Evolutionary conservation across 441 rosid species (phyloP).

Genomic region (Dalechampia spathulata): DNA sequence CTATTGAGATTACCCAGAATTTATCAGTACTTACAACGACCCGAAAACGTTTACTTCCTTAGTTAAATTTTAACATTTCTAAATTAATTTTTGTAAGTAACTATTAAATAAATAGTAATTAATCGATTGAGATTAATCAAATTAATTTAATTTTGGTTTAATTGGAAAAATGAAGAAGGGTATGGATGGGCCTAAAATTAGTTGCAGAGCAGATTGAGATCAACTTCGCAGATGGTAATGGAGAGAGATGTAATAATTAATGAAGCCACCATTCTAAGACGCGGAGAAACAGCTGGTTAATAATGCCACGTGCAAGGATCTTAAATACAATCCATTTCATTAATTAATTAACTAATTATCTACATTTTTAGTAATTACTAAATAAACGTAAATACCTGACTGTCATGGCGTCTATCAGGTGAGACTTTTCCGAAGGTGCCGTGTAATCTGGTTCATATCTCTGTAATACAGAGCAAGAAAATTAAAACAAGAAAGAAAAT

Average conservation of each 20-base stretch:
- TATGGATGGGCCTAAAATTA: conserved; percentile 7
- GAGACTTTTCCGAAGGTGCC: conserved; percentile 49
- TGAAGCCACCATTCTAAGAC: conserved; percentile 6
- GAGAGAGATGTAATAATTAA: neutral
- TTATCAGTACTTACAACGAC: neutral
- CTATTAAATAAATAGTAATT: too few relatives aligned
- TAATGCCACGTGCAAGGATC: conserved; percentile 12
- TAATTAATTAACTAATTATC: neutral
- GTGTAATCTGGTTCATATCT: conserved; percentile 58
- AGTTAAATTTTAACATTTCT: too few relatives aligned
- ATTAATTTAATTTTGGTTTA: too few relatives aligned
- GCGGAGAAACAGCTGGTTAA: conserved; percentile 4
- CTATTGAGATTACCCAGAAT: conserved; percentile 21
- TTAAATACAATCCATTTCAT: too few relatives aligned
- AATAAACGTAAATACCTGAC: conserved; percentile 35
- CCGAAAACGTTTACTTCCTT: too few relatives aligned
- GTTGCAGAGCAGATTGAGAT: conserved; percentile 14
- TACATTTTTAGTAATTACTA: neutral
- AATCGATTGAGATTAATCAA: too few relatives aligned
- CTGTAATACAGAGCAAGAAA: conserved; percentile 19
- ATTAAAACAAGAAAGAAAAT: neutral
- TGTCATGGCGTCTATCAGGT: conserved; percentile 35
- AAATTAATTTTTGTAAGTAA: too few relatives aligned
- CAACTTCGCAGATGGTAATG: too few relatives aligned
- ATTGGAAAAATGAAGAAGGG: too few relatives aligned